These are phyloP conservation scores for Cucurbita maxima DNA, from an alignment of 306 rosid genomes.

Conservation along the genomic window DNA sequence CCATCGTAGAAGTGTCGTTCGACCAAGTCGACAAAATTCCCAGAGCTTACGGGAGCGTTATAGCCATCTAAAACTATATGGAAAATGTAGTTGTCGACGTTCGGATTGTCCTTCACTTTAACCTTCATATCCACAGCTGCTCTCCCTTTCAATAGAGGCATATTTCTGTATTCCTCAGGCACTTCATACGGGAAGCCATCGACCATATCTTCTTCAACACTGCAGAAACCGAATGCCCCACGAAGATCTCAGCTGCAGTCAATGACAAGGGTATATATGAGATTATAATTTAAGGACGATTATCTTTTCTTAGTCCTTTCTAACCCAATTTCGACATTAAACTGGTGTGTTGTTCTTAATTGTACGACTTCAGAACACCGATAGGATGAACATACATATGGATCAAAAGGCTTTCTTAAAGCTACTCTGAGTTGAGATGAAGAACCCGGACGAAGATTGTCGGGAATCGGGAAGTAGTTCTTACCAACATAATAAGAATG, in stretches of 20 bases:
- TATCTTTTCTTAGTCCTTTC: slow-evolving; percentile 28
- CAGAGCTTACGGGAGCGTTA: slow-evolving; percentile 88
- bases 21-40: slow-evolving; percentile 87
- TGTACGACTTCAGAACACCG: background rate
- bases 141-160: slow-evolving; percentile 92
- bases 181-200: slow-evolving; percentile 87
- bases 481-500: background rate
- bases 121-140: slow-evolving; percentile 98
- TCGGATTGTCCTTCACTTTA: slow-evolving; percentile 93
- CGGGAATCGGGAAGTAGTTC: background rate
- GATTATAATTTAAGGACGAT: slow-evolving; percentile 36
- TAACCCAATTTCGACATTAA: slow-evolving; percentile 2
- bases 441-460: background rate
- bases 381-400: background rate
- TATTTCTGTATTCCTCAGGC: slow-evolving; percentile 63
- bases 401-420: background rate
- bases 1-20: slow-evolving; percentile 88
- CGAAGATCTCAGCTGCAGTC: slow-evolving; percentile 99
- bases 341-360: background rate
- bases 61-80: slow-evolving; percentile 91
- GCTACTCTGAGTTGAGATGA: background rate
- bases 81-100: slow-evolving; percentile 60
- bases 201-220: slow-evolving; percentile 99
- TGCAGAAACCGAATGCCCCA: slow-evolving; percentile 99
- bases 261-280: slow-evolving; percentile 91